These are phyloP conservation scores for Alternaria postmessia DNA, from an alignment of 2,329 filamentous ascomycete species.

Conservation along the genomic window DNA sequence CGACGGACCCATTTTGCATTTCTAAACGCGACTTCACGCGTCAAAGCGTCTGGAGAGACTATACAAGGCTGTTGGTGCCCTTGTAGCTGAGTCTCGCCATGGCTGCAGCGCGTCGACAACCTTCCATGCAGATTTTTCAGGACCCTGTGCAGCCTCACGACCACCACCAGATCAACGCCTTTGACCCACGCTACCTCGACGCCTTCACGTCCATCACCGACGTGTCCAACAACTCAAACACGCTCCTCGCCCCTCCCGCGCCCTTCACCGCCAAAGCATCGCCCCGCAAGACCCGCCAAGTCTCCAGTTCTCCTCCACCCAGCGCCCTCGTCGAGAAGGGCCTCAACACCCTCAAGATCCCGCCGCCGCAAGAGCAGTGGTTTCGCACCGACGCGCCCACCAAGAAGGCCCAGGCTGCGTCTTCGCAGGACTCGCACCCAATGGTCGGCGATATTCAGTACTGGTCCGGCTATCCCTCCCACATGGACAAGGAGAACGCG, in stretches of 20 bases:
- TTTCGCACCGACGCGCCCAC: conserved; percentile 72
- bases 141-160: conserved; percentile 58
- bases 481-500: conserved; percentile 61
- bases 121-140: conserved; percentile 66
- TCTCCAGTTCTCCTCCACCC: conserved; percentile 66
- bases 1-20: conserved; percentile 32
- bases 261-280: conserved; percentile 66
- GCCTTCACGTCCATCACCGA: conserved; percentile 54
- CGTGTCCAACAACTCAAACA: conserved; percentile 65
- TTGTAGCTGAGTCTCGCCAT: conserved; percentile 48
- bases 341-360: conserved; percentile 73
- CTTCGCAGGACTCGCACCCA: conserved; percentile 49
- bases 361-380: conserved; percentile 65
- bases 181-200: conserved; percentile 63
- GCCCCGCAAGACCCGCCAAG: conserved; percentile 70
- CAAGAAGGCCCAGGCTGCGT: conserved; percentile 66
- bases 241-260: conserved; percentile 70
- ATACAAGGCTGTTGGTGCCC: conserved; percentile 41
- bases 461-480: conserved; percentile 58
- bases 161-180: conserved; percentile 54
- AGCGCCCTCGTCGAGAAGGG: conserved; percentile 67
- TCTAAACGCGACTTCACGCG: conserved; percentile 52
- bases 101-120: conserved; percentile 65
- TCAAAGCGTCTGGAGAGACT: conserved; percentile 44
- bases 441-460: conserved; percentile 62